Base-by-base conservation (phyloP, 2,329 filamentous ascomycete species). In the Immersiporthe knoxdaviesiana region DNA sequence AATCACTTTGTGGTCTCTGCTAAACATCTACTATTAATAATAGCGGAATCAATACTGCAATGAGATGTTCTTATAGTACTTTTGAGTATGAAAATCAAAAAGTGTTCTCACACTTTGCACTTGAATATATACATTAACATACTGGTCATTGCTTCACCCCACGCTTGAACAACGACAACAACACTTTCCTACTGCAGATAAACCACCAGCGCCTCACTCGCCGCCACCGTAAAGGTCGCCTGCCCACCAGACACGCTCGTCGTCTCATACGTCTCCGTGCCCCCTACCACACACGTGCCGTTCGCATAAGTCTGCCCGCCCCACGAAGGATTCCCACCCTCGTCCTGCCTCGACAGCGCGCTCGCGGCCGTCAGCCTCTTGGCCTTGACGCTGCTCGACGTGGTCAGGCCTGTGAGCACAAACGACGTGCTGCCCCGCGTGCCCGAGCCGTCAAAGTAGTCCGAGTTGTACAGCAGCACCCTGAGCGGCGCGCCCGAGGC, bases 161-260 rank as follows among this genome's bases (percentile, higher is more conserved):
- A n/a, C n/a, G n/a, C n/a, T n/a, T n/a, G n/a, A n/a, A n/a, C 35
- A 35, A 35, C 35, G 35, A n/a, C n/a, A 35, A 35, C 4, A 35
- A 35, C 35, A 35, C 35, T 4, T 8, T 8, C 8, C 35, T 50
- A 76, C 71, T 82, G 72, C 63, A 86, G 70, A 74, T 84, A 83
- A 32, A 86, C 78, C 62, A 86, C 68, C 67, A 86, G 73, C 6
- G 83, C 84, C 74, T 87, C 84, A 8, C 81, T 81, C 7, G 83
- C 84, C 27, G 75, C 75, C 30, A 86, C 68, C 1, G 75, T 77
- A 65, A 84, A 81, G 0, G 78, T 82, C 1, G 77, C 81, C 56
- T 77, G 73, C 0, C 81, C 81, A n/a, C 74, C 74, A 18, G 71
- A 74, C 6, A 82, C 79, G 8, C 66, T 60, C 5, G 74, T 70